Evolutionary conservation across 257 asterid species (phyloP), one percentile per base, ranked within the genome.

Genomic region (Anisodus acutangulus): DNA sequence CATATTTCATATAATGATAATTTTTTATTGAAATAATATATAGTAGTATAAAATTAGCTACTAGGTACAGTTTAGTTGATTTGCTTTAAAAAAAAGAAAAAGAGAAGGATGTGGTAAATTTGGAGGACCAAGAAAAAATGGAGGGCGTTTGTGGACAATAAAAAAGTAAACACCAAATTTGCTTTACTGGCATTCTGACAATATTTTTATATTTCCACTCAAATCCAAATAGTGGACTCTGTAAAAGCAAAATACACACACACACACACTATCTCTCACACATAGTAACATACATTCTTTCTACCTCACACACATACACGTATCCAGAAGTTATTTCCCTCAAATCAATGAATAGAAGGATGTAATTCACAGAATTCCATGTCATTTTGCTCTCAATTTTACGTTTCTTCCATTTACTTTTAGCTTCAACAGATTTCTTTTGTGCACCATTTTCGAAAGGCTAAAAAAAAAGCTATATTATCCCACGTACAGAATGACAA

Each of bases 221-320:
- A 69, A 39, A 71, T 71, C 79, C 79, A 71, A 43, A 71, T 71
- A 17, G 79, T 71, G 37, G 16, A 69, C 55, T 70, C 55, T 69
- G 31, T 26, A 58, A 58, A 59, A 17, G 15, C 58, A 53, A 53
- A 53, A 53, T 31, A 31, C 35, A 31, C 35, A 31, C 35, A 31
- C 31, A n/a, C 72, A 3, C 54, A 7, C 31, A 15, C 16, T 43
- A 35, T 22, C 26, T 22, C 26, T 22, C 35, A 31, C 35, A 31
- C 35, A 31, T 1, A 70, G 9, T 16, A 71, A 37, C 79, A 5
- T 9, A 43, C 16, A 41, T 3, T 70, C 16, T 41, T 4, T 8
- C 12, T 62, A 2, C 9, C 6, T 62, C 37, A 2, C 13, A 6
- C 68, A 31, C 35, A 1, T 31, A 22, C 26, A 22, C 49, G 13